Conservation (phyloP, 2,329 filamentous ascomycete genomes). For the Aurifilum marmelostoma region DNA sequence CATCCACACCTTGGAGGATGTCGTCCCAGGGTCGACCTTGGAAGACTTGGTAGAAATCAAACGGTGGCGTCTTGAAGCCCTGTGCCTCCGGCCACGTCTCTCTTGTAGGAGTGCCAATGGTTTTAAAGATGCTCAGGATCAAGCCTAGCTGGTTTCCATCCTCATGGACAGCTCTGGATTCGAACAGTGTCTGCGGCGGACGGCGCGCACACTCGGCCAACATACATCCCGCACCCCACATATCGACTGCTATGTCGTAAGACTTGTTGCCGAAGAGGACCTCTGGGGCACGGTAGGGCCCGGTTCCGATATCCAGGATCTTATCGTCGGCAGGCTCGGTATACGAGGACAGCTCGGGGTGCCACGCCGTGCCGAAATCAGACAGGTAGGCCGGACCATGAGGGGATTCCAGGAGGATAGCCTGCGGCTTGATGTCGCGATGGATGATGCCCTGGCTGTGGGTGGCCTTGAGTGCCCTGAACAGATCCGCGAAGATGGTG, state of each 20-base stretch:
- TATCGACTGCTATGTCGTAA: constrained; percentile 76
- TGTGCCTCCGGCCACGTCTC: constrained; percentile 81
- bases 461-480: constrained; percentile 70
- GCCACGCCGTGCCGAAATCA: constrained; percentile 94
- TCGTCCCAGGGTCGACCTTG: constrained; percentile 68
- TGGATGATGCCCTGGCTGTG: constrained; percentile 82
- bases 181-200: constrained; percentile 70
- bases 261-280: constrained; percentile 79
- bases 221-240: constrained; percentile 88
- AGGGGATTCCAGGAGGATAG: constrained; percentile 72
- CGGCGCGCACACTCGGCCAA: constrained; percentile 72
- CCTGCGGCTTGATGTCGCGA: constrained; percentile 91
- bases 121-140: constrained; percentile 91
- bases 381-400: constrained; percentile 76
- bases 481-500: constrained; percentile 65
- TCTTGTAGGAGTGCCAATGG: constrained; percentile 81
- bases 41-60: constrained; percentile 86
- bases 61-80: constrained; percentile 73
- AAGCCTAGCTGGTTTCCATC: constrained; percentile 90
- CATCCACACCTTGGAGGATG: constrained; percentile 65
- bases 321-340: constrained; percentile 71
- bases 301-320: constrained; percentile 91
- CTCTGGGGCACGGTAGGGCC: constrained; percentile 88
- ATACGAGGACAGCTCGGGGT: constrained; percentile 57
- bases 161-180: constrained; percentile 72